A percentile compares a stretch with the other conserved stretches of the same genome.
Evolutionary conservation across 2,329 filamentous ascomycete genomes (phyloP).

Genomic region (Aspergillus arachidicola): DNA sequence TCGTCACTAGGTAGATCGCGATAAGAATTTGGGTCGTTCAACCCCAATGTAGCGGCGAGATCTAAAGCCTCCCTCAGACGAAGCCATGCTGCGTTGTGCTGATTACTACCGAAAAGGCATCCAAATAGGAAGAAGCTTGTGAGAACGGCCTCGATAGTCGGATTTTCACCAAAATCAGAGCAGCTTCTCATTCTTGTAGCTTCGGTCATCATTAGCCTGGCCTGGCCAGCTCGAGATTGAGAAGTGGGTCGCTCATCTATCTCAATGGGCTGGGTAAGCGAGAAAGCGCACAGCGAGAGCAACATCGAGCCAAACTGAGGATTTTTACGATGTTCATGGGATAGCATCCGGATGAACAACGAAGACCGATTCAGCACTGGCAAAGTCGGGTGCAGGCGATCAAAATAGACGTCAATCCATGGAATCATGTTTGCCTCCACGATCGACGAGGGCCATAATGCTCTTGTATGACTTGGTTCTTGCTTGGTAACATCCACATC

Average conservation of each 20-base stretch:
- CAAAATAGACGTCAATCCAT: conserved; percentile 49
- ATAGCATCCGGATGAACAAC: conserved; percentile 46
- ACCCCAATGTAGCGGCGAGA: conserved; percentile 42
- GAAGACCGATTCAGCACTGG: conserved; percentile 45
- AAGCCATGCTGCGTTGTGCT: conserved; percentile 77
- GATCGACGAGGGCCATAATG: conserved; percentile 43
- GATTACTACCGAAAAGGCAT: conserved; percentile 69
- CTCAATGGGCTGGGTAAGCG: conserved; percentile 49
- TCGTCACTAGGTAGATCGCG: conserved; percentile 38
- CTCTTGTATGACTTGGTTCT: conserved; percentile 24
- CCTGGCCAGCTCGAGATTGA: conserved; percentile 40
- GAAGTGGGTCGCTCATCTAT: conserved; percentile 44
- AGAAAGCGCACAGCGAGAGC: conserved; percentile 46
- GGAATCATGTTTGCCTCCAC: conserved; percentile 45
- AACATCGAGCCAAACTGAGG: conserved; percentile 49
- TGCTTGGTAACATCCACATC: conserved; percentile 18
- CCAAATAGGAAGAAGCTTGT: conserved; percentile 79
- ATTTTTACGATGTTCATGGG: conserved; percentile 46
- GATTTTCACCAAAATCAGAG: conserved; percentile 45
- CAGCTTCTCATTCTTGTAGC: conserved; percentile 48
- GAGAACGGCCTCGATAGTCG: conserved; percentile 50
- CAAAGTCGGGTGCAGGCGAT: conserved; percentile 47
- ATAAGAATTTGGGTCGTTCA: conserved; percentile 45
- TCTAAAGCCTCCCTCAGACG: conserved; percentile 69
- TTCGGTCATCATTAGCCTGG: conserved; percentile 46